These are phyloP conservation scores for Entomortierella beljakovae DNA, from an alignment of 192 early-diverging fungal species.

Conservation along the genomic window DNA sequence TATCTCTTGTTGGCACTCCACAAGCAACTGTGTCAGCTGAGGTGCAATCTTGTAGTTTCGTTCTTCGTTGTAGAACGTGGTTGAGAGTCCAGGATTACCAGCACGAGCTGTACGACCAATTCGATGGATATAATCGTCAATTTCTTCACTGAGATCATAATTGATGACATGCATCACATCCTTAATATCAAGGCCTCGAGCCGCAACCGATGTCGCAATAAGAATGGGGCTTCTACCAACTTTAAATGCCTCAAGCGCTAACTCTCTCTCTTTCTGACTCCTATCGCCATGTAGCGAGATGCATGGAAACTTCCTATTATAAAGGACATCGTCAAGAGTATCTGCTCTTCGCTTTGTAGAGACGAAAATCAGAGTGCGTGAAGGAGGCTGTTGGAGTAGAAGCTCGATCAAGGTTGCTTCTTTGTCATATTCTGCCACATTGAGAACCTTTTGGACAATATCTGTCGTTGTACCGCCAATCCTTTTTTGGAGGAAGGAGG, in stretches of 20 bases:
- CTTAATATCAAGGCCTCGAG: conserved; percentile 88
- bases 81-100: conserved; percentile 70
- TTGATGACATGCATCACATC: conserved; percentile 89
- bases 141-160: conserved; percentile 85
- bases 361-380: conserved; percentile 85
- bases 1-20: conserved; percentile 68
- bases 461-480: conserved; percentile 86
- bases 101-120: conserved; percentile 79
- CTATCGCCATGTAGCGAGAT: conserved; percentile 90
- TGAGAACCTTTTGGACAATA: conserved; percentile 86
- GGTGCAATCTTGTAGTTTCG: conserved; percentile 55
- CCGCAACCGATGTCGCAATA: conserved; percentile 90
- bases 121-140: conserved; percentile 90
- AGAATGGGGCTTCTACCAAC: conserved; percentile 68
- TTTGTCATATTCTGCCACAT: conserved; percentile 77
- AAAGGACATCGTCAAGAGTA: conserved; percentile 77
- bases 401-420: conserved; percentile 70
- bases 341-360: conserved; percentile 87
- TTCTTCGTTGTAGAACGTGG: conserved; percentile 65
- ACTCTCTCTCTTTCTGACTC: conserved; percentile 83
- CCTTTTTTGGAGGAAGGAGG: conserved; percentile 47
- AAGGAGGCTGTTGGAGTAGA: conserved; percentile 63
- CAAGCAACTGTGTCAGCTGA: conserved; percentile 61
- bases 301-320: conserved; percentile 75
- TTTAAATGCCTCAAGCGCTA: conserved; percentile 79